Evolutionary conservation across 768 basidiomycete genomes (phyloP).

Genomic region (Boletus vermiculosoides): DNA sequence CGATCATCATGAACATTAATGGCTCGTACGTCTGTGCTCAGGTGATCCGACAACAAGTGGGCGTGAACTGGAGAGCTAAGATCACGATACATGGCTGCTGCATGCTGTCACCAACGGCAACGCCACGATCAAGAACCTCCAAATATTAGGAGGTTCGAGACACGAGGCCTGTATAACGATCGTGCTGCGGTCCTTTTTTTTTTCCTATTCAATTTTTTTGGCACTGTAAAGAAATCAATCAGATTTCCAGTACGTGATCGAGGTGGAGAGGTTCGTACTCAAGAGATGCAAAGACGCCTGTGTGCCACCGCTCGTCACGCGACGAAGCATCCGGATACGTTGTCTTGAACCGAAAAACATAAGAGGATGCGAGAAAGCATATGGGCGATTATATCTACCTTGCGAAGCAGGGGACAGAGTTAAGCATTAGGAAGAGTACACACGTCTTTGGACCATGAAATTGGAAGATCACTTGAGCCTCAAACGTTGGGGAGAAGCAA

Average conservation of each 20-base stretch:
- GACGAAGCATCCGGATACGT: neutral
- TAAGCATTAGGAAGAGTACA: too few species aligned
- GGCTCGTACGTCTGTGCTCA: conserved; percentile 7
- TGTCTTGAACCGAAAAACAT: neutral
- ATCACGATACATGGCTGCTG: conserved; percentile 3
- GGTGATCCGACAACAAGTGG: conserved; percentile 10
- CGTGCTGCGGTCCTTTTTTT: neutral
- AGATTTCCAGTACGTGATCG: neutral
- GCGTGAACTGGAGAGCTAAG: neutral
- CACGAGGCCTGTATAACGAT: neutral
- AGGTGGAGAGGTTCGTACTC: neutral
- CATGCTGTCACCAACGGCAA: conserved; percentile 4
- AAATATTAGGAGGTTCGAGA: neutral
- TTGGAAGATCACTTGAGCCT: neutral
- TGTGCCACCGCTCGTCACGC: neutral
- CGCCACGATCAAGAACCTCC: conserved; percentile 16
- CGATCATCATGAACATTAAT: neutral
- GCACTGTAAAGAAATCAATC: neutral
- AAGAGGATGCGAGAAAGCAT: neutral
- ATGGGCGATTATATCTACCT: neutral
- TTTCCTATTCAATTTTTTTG: neutral
- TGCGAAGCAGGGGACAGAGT: neutral
- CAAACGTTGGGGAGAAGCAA: neutral
- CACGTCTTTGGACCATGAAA: neutral
- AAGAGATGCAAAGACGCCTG: neutral